phyloP scores from a whole-genome alignment of 2,329 filamentous ascomycete genomes.

The Exophiala bonariae region DNA sequence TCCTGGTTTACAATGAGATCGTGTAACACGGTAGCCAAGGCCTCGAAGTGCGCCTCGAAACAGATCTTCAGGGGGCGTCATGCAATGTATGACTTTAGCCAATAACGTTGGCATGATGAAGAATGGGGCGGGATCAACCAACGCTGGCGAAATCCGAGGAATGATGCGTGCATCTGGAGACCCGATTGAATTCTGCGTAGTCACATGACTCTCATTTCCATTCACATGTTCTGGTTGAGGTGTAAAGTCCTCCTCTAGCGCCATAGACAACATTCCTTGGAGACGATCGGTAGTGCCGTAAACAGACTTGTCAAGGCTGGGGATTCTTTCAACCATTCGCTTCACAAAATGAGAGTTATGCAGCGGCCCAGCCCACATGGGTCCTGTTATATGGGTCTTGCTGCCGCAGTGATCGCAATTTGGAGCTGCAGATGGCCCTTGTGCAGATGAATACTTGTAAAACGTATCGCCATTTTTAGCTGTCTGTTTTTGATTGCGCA shows the following conservation, averaged over 20 bases:
- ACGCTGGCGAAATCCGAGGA: constrained; percentile 58
- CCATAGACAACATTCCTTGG: constrained; percentile 87
- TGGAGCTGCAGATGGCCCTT: constrained; percentile 66
- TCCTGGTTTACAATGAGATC: constrained; percentile 85
- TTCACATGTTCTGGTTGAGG: constrained; percentile 15
- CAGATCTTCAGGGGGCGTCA: constrained; percentile 75
- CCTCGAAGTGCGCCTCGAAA: constrained; percentile 78
- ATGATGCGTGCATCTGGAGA: constrained; percentile 34
- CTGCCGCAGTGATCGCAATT: constrained; percentile 80
- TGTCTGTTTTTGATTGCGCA: constrained; percentile 64
- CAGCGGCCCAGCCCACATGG: constrained; percentile 90
- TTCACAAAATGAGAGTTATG: constrained; percentile 83
- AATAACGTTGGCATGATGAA: constrained; percentile 78
- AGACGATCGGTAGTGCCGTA: constrained; percentile 82
- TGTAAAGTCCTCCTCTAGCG: constrained; percentile 69
- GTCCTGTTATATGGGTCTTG: constrained; percentile 84
- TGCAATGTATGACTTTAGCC: constrained; percentile 74
- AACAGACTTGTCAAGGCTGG: constrained; percentile 62
- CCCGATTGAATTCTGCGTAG: neutral
- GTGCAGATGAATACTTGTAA: constrained; percentile 75
- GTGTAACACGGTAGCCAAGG: constrained; percentile 77
- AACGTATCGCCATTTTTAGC: constrained; percentile 71
- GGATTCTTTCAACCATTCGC: constrained; percentile 71
- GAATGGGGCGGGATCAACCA: constrained; percentile 75
- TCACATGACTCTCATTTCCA: neutral